Base-by-base conservation (phyloP, 116 monocot genomes). In the Papilionanthe hybrid region DNA sequence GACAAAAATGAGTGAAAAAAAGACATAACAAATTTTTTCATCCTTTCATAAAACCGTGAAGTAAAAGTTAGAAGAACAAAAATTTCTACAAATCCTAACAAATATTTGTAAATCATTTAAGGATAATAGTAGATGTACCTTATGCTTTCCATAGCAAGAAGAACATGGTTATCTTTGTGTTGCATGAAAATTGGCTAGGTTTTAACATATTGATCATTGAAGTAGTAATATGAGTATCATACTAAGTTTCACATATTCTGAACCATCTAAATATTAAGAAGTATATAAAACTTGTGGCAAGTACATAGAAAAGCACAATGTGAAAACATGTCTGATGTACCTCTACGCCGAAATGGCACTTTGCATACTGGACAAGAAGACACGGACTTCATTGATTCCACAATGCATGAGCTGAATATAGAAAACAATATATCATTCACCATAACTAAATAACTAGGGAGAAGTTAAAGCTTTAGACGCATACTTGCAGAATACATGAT, bases 401-500 rank as follows among this genome's bases (percentile, higher is more conserved):
- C 55, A 73, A 98, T 90, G 86, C 98, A 98, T 4, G 75, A 75
- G 56, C 98, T 94, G 86, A 23, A 29, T 19, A 67, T 55, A 77
- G 72, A 43, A 63, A 65, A 71, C 0, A 44, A 0, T 11, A 25
- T 5, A 50, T 75, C 23, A 29, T 50, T 48, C 23, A 50, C 23
- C 5, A 66, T 9, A 32, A 45, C 53, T 4, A 74, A 3, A 1
- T 23, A 72, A 78, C 29, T 22, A 63, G 30, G 28, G 28, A 43
- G 25, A 13, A 18, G 9, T 28, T 1, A 65, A 63, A 76, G 10
- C 0, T 27, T 71, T 6, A 48, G 8, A 43, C 45, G 42, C 89
- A 90, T 76, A 97, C 97, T 86, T 88, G 90, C 98, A 98, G 86
- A 98, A 98, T 9, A 94, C 77, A 60, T 98, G 98, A 72, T 94